Evolutionary conservation across 2,329 filamentous ascomycete genomes (phyloP).

Genomic region (Teratosphaeria epicoccoides): DNA sequence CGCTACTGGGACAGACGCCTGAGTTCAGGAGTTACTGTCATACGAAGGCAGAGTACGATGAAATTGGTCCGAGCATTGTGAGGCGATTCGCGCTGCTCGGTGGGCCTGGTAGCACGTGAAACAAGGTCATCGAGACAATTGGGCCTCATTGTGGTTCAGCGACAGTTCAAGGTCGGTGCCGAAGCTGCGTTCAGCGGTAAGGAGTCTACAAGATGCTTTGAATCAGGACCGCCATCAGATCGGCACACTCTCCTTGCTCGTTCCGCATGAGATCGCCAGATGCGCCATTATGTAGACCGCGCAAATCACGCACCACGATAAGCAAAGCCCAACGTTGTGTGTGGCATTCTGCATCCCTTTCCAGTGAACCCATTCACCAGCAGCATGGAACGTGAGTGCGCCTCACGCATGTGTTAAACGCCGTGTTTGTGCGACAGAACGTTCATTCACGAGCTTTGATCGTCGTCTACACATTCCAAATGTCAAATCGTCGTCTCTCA

Average conservation of each 20-base stretch:
- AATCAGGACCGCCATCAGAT: background rate
- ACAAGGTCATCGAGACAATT: background rate
- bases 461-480: background rate
- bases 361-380: background rate
- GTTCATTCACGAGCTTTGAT: background rate
- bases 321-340: too few species aligned
- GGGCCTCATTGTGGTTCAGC: background rate
- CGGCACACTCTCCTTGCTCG: background rate
- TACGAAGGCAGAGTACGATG: slow-evolving; percentile 69
- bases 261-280: background rate
- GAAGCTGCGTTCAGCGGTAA: too few species aligned
- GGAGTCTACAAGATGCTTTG: background rate
- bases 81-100: slow-evolving; percentile 87
- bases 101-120: slow-evolving; percentile 71
- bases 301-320: background rate
- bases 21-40: slow-evolving; percentile 99
- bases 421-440: background rate
- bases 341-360: too few species aligned
- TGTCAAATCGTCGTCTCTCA: background rate
- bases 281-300: background rate
- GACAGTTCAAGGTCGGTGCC: too few species aligned
- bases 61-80: slow-evolving; percentile 92
- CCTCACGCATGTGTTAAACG: background rate
- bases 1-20: slow-evolving; percentile 88
- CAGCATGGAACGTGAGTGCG: background rate